phyloP scores from a whole-genome alignment of 139 green algal genomes.

The Chlorella sp. region DNA sequence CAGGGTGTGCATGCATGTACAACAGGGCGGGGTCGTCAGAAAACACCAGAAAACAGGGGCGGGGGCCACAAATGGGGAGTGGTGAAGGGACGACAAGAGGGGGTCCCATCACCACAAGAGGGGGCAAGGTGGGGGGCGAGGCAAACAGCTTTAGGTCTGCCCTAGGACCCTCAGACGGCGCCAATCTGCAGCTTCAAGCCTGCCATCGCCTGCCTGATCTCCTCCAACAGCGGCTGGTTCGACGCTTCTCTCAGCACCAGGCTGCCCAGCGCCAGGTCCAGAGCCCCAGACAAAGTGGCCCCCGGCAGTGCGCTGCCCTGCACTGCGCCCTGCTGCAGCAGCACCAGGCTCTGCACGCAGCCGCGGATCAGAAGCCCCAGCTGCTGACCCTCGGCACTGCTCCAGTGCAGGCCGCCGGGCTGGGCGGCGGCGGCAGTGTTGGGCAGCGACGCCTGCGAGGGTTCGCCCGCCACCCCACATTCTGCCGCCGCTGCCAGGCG shows the following conservation, averaged over 20 bases:
- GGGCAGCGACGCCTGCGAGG: not conserved
- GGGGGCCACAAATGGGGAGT: not conserved
- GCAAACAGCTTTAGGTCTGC: not conserved
- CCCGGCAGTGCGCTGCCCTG: not conserved
- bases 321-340: constrained; percentile 38
- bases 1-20: too few relatives aligned
- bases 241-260: not conserved
- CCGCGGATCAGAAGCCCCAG: constrained; percentile 28
- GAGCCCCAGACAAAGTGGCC: not conserved
- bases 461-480: not conserved
- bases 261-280: constrained; percentile 16
- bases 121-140: too few relatives aligned
- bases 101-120: too few relatives aligned
- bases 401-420: not conserved
- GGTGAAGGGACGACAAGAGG: not conserved
- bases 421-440: not conserved
- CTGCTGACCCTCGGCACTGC: not conserved
- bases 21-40: not conserved
- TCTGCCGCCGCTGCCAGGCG: not conserved
- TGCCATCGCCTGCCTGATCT: constrained; percentile 8
- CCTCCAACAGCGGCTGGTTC: constrained; percentile 17
- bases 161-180: not conserved
- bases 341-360: constrained; percentile 34
- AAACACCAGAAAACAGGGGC: not conserved
- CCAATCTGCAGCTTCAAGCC: constrained; percentile 28